Base-by-base conservation (phyloP, 1,284 basidiomycete species). In the Cutaneotrichosporon dermatis region DNA sequence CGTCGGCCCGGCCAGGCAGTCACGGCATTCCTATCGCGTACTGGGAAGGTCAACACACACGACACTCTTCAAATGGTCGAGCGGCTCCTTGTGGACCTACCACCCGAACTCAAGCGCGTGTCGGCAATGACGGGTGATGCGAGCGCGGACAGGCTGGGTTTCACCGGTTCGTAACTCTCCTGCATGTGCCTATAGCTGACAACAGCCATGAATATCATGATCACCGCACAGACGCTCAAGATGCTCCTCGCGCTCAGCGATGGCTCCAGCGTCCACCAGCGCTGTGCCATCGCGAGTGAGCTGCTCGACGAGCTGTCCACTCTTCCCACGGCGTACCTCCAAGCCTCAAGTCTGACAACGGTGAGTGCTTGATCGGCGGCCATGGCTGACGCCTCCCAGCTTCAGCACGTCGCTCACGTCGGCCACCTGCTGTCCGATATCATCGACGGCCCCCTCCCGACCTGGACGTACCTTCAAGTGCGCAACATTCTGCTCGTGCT, bases 211-310 rank as follows among this genome's bases (percentile, higher is more conserved):
- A 51, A 51, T 11, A 51, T 51, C 15, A 51, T 51, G 4, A 40
- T 51, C 15, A 51, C 50, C n/a, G n/a, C n/a, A 4, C 50, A 51
- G 16, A 51, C 50, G 7, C 50, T 51, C 50, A 51, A 51, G 36
- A 51, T 51, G 50, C 12, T 51, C n/a, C 36, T 40, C 6, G 39
- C 50, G 10, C 36, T 37, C 12, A 11, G n/a, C 15, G 50, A 51
- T 34, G 36, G 39, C 10, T 51, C 50, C n/a, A 51, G 50, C 11
- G 50, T 51, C 3, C 36, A 51, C 36, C 50, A 51, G 13, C 50
- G 50, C 6, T 51, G 50, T 15, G 50, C 50, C 8, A 40, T 51
- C 9, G 50, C 50, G 9, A 33, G 50, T 12, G 50, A 51, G 15
- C 50, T 51, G 9, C 50, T 51, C 37, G 50, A 51, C 15, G 39